A percentile compares a stretch with the other conserved stretches of the same genome.
Evolutionary conservation across 257 asterid species (phyloP).

Genomic region (Jasminum sambac): DNA sequence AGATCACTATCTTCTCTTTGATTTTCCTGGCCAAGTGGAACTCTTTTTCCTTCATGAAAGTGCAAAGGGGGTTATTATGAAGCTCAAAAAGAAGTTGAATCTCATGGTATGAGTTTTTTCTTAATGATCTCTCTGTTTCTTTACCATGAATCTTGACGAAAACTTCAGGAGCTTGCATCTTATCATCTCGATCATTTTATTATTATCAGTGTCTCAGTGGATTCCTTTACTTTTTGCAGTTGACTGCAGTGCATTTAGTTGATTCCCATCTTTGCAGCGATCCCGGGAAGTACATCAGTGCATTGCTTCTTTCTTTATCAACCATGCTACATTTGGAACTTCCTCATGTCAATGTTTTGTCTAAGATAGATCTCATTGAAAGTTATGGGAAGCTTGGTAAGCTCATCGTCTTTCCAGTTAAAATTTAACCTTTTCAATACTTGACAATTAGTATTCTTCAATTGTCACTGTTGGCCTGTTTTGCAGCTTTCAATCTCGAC

Average conservation of each 20-base stretch:
- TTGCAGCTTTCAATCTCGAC: conserved; percentile 92
- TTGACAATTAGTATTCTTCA: not conserved
- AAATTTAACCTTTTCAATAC: not conserved
- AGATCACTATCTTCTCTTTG: conserved; percentile 95
- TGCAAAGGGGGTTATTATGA: conserved; percentile 77
- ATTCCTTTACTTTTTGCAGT: conserved; percentile 47
- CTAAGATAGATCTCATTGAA: conserved; percentile 94
- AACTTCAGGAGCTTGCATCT: conserved; percentile 15
- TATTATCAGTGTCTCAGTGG: conserved; percentile 3
- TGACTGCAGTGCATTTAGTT: conserved; percentile 90
- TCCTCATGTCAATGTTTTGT: conserved; percentile 92
- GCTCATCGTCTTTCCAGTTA: not conserved
- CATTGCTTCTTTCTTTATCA: conserved; percentile 81
- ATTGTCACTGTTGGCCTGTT: conserved; percentile 23
- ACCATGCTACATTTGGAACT: conserved; percentile 96
- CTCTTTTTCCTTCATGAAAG: conserved; percentile 87
- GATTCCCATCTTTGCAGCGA: conserved; percentile 98
- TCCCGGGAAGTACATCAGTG: conserved; percentile 95
- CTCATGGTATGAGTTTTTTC: conserved; percentile 59
- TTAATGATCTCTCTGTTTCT: conserved; percentile 3
- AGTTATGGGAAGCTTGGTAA: conserved; percentile 88
- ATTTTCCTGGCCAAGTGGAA: conserved; percentile 99
- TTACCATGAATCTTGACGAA: conserved; percentile 16
- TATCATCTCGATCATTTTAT: not conserved
- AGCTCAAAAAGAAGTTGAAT: conserved; percentile 78